Conservation (phyloP, 2,329 filamentous ascomycete species). For the Pleurostoma richardsiae region DNA sequence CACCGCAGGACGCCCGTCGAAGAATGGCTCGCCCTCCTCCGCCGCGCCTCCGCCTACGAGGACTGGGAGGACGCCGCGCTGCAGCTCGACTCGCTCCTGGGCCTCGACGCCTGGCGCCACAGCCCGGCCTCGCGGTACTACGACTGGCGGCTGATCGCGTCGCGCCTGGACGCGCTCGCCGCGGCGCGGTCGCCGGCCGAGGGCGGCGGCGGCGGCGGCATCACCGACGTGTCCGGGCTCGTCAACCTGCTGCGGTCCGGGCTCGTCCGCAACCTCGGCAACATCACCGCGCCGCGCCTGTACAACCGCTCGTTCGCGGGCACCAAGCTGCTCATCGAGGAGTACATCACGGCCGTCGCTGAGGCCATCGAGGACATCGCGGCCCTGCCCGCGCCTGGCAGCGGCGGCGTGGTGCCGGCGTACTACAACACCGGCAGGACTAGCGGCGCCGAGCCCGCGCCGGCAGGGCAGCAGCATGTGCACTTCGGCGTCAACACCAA, state of each 20-base stretch:
- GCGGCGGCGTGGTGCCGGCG: constrained; percentile 20
- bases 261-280: constrained; percentile 80
- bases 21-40: constrained; percentile 60
- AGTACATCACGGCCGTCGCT: constrained; percentile 83
- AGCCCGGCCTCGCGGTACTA: constrained; percentile 77
- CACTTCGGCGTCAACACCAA: neutral
- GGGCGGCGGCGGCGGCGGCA: constrained; percentile 56
- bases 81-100: constrained; percentile 75
- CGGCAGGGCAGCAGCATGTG: neutral
- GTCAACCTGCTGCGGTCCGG: constrained; percentile 78
- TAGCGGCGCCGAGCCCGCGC: neutral
- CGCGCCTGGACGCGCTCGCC: constrained; percentile 65
- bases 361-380: constrained; percentile 75
- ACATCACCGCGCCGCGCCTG: constrained; percentile 75
- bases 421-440: neutral
- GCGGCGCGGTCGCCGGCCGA: constrained; percentile 27
- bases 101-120: constrained; percentile 79
- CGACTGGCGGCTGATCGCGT: constrained; percentile 78
- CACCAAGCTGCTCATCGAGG: constrained; percentile 85
- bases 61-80: constrained; percentile 85
- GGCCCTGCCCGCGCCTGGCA: constrained; percentile 49
- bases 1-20: constrained; percentile 58
- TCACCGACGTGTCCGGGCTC: constrained; percentile 61
- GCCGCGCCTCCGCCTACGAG: constrained; percentile 66
- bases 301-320: constrained; percentile 84